Conservation (phyloP, 257 asterid species). For the Petunia secreta region DNA sequence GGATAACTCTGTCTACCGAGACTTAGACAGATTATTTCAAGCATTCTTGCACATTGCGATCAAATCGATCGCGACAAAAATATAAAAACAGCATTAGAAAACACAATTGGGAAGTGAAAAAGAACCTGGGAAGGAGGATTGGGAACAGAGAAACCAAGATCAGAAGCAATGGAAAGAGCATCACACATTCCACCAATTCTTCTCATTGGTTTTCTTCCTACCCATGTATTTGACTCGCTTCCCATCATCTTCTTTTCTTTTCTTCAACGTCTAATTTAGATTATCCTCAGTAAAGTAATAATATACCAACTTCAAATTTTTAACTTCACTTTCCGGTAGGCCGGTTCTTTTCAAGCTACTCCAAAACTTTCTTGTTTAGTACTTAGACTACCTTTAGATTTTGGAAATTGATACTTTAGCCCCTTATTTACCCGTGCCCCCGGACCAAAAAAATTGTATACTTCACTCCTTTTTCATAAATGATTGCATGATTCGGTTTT, state of each 20-base stretch:
- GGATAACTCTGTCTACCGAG: too few relatives aligned
- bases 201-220: conserved; percentile 81
- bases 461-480: too few relatives aligned
- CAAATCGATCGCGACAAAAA: neutral
- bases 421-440: neutral
- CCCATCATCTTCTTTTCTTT: conserved; percentile 40
- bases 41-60: neutral
- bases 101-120: neutral
- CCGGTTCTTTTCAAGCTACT: neutral
- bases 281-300: too few relatives aligned
- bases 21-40: too few relatives aligned
- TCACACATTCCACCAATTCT: conserved; percentile 96
- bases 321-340: neutral
- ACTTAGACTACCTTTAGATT: neutral
- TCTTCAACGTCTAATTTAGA: neutral
- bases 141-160: conserved; percentile 76
- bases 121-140: conserved; percentile 79
- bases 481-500: too few relatives aligned
- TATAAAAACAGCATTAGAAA: neutral
- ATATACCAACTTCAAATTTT: neutral
- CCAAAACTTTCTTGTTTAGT: neutral
- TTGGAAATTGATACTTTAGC: neutral
- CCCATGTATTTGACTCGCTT: conserved; percentile 75
- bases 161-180: conserved; percentile 89
- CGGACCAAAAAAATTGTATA: too few relatives aligned